Evolutionary conservation across 2,329 filamentous ascomycete species (phyloP).

Genomic region (Aspergillus clavatus): DNA sequence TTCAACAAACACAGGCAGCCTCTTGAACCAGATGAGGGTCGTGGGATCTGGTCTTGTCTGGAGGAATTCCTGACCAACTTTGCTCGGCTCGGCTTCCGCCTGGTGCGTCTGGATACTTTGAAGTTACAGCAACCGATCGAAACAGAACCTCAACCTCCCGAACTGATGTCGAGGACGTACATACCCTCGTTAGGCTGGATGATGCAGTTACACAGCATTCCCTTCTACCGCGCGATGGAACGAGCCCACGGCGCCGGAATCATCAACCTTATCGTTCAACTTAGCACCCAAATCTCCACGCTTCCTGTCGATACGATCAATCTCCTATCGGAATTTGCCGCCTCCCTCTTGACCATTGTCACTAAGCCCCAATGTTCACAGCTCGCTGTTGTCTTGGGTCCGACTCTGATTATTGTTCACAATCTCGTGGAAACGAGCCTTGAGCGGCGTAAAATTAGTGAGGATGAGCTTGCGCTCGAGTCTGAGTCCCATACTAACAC

Average conservation of each 20-base stretch:
- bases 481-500: conserved; percentile 14
- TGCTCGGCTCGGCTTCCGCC: conserved; percentile 37
- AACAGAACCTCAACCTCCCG: conserved; percentile 21
- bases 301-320: conserved; percentile 24
- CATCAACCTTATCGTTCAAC: conserved; percentile 23
- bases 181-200: conserved; percentile 33
- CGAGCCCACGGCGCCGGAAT: conserved; percentile 26
- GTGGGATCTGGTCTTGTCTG: conserved; percentile 28
- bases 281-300: conserved; percentile 26
- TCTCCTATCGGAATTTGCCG: conserved; percentile 27
- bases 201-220: conserved; percentile 30
- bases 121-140: conserved; percentile 27
- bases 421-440: conserved; percentile 28
- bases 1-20: conserved; percentile 21
- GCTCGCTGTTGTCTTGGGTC: conserved; percentile 20
- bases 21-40: conserved; percentile 29
- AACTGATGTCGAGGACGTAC: conserved; percentile 33
- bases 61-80: conserved; percentile 41
- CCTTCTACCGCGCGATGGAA: conserved; percentile 35
- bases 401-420: conserved; percentile 21
- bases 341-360: conserved; percentile 25
- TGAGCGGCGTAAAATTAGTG: conserved; percentile 22
- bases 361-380: conserved; percentile 22
- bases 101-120: conserved; percentile 38
- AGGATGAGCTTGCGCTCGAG: conserved; percentile 18